These are phyloP conservation scores for Diutina neorugosa DNA, from an alignment of 1,139 yeast genomes.

Conservation along the genomic window DNA sequence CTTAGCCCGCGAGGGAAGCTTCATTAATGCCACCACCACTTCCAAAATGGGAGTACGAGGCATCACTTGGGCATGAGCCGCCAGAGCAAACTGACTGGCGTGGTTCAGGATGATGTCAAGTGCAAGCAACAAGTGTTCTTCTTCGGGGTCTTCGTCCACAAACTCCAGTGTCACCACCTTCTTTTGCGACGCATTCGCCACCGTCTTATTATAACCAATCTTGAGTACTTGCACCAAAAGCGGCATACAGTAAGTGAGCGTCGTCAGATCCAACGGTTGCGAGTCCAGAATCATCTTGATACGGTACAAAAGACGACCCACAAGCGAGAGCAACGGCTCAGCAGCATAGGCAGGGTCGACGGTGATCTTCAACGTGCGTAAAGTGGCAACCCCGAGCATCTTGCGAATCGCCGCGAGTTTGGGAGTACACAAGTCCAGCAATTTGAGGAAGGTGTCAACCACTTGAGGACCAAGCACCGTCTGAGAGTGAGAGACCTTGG, in stretches of 20 bases:
- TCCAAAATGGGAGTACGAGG: slow-evolving; percentile 58
- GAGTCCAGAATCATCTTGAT: slow-evolving; percentile 63
- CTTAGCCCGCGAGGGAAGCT: slow-evolving; percentile 68
- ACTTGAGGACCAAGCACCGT: not conserved
- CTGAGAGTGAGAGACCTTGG: not conserved
- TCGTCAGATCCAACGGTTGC: slow-evolving; percentile 56
- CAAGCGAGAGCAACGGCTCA: slow-evolving; percentile 41
- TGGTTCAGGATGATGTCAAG: slow-evolving; percentile 69
- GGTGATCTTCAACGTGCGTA: slow-evolving; percentile 37
- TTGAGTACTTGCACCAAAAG: slow-evolving; percentile 51
- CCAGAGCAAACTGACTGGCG: slow-evolving; percentile 59
- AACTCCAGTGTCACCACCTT: slow-evolving; percentile 44
- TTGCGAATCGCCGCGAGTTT: slow-evolving; percentile 34
- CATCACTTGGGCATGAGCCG: slow-evolving; percentile 21
- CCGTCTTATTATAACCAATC: slow-evolving; percentile 35
- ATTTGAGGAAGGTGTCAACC: not conserved
- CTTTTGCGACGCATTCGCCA: slow-evolving; percentile 40
- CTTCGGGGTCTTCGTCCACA: slow-evolving; percentile 72
- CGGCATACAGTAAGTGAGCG: slow-evolving; percentile 68
- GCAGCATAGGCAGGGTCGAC: slow-evolving; percentile 25
- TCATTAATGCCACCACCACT: slow-evolving; percentile 54
- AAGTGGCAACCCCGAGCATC: slow-evolving; percentile 55
- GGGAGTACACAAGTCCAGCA: not conserved
- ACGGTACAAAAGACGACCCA: slow-evolving; percentile 61
- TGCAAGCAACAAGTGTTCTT: slow-evolving; percentile 72